phyloP scores from a whole-genome alignment of 805 yeast species.

The Metschnikowia gruessii region DNA sequence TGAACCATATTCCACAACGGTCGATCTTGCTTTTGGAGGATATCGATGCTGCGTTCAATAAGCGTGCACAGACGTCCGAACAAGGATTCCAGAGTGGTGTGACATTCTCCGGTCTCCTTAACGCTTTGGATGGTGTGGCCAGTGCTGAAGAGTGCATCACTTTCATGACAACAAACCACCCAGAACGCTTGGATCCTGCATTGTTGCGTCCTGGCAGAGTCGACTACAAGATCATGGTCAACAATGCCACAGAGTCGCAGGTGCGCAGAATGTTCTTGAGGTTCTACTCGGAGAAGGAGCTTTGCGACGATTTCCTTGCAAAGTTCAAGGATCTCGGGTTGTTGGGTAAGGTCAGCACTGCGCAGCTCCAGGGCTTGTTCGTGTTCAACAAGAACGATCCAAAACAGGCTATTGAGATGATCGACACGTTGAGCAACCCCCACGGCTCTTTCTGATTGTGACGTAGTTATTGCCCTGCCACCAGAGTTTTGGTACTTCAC shows the following conservation, averaged over 20 bases:
- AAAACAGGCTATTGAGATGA: constrained; percentile 65
- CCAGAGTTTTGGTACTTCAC: too few species aligned
- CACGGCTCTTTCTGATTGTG: constrained; percentile 14
- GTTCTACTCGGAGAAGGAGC: constrained; percentile 67
- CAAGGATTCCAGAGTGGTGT: constrained; percentile 84
- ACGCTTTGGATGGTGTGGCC: constrained; percentile 96
- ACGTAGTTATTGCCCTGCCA: background rate
- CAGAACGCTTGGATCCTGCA: constrained; percentile 91
- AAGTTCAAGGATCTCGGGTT: constrained; percentile 44
- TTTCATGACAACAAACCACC: constrained; percentile 98
- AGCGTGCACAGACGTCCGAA: constrained; percentile 72
- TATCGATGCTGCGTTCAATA: constrained; percentile 91
- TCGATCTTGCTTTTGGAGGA: constrained; percentile 85
- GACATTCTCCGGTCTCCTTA: constrained; percentile 89
- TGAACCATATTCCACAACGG: constrained; percentile 94
- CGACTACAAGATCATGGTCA: constrained; percentile 77
- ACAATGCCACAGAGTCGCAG: constrained; percentile 84
- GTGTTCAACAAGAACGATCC: constrained; percentile 89
- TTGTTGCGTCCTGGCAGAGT: constrained; percentile 92
- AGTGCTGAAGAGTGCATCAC: constrained; percentile 95
- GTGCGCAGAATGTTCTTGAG: constrained; percentile 80
- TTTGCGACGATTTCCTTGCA: constrained; percentile 50
- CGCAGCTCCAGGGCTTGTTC: constrained; percentile 92
- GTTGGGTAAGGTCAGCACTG: constrained; percentile 66
- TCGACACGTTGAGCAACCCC: constrained; percentile 42